These are phyloP conservation scores for Claviceps paspali DNA, from an alignment of 2,329 filamentous ascomycete genomes.

Conservation along the genomic window DNA sequence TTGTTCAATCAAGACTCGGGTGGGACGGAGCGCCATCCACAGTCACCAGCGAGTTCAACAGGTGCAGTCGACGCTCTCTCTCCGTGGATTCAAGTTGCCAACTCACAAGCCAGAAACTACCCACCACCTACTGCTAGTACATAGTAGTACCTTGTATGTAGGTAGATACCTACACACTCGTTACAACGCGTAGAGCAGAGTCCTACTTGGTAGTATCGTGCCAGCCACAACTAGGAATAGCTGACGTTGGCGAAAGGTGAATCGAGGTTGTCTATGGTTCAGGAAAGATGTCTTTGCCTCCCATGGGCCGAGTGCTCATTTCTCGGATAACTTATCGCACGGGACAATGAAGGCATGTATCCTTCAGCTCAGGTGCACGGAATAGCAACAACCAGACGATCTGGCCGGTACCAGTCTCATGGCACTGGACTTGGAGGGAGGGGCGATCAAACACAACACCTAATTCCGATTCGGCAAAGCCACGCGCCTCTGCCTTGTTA, in stretches of 20 bases:
- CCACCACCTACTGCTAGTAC: too few species aligned
- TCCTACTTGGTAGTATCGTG: too few species aligned
- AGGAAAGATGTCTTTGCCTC: background rate
- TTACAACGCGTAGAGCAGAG: too few species aligned
- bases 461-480: conserved; percentile 3
- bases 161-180: too few species aligned
- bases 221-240: too few species aligned
- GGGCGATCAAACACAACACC: conserved; percentile 4
- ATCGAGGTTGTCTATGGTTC: background rate
- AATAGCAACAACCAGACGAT: conserved; percentile 2
- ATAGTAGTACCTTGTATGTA: too few species aligned
- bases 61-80: background rate
- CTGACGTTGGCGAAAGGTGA: too few species aligned
- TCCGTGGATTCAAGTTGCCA: background rate
- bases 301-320: background rate
- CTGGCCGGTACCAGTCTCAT: conserved; percentile 5
- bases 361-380: background rate
- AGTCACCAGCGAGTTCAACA: background rate
- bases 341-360: background rate
- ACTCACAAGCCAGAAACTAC: too few species aligned
- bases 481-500: background rate
- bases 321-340: background rate
- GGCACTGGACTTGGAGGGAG: background rate
- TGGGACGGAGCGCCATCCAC: background rate
- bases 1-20: background rate